Evolutionary conservation across 139 green algal species (phyloP).

Genomic region (Spirogloea muscicola): DNA sequence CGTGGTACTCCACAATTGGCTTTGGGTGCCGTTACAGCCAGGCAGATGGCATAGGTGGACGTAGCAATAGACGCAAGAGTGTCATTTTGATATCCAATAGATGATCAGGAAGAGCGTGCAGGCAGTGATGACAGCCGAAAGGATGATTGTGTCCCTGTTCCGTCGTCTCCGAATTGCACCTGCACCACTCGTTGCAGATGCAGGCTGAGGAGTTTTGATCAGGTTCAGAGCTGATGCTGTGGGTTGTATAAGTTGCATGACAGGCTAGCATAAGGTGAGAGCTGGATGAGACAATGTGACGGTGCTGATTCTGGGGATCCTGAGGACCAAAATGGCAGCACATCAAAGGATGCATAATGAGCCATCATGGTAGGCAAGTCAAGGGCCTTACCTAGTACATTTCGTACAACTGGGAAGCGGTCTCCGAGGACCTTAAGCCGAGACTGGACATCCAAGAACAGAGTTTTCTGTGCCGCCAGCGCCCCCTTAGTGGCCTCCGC

Average conservation of each 20-base stretch:
- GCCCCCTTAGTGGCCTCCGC: slow-evolving; percentile 1
- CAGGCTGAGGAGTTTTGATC: not conserved
- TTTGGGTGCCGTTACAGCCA: too few species aligned
- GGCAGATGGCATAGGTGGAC: too few species aligned
- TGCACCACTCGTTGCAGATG: not conserved
- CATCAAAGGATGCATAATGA: too few species aligned
- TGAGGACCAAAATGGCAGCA: too few species aligned
- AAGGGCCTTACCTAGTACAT: slow-evolving; percentile 7
- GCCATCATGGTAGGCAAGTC: too few species aligned
- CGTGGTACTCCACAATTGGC: too few species aligned
- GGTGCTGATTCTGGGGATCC: too few species aligned
- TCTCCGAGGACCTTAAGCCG: not conserved
- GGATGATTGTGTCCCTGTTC: slow-evolving; percentile 78
- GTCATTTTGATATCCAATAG: slow-evolving; percentile 76
- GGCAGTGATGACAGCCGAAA: slow-evolving; percentile 69
- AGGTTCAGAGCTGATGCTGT: too few species aligned
- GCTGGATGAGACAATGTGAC: too few species aligned
- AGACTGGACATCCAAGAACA: not conserved
- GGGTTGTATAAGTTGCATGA: too few species aligned
- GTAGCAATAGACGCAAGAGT: too few species aligned
- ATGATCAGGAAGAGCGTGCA: slow-evolving; percentile 82
- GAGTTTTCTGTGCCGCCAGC: not conserved
- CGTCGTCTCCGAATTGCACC: not conserved
- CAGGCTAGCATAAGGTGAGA: too few species aligned
- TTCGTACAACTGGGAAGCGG: slow-evolving; percentile 7